These are phyloP conservation scores for Phytopythium ostracodes DNA, from an alignment of 352 stramenopile genomes.

Conservation along the genomic window DNA sequence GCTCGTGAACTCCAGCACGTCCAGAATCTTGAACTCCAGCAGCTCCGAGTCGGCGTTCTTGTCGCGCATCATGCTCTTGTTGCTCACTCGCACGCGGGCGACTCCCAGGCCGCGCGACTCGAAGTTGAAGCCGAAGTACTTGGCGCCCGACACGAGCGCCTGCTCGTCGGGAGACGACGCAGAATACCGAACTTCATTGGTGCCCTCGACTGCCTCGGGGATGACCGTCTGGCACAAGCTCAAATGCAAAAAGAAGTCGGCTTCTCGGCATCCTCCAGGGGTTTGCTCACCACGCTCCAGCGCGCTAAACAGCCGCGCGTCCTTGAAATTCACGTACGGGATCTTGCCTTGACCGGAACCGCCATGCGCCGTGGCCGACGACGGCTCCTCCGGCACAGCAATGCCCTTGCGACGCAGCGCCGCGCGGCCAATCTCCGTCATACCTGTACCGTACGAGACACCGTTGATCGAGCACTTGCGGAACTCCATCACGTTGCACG, in stretches of 20 bases:
- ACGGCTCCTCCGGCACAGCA: slow-evolving; percentile 35
- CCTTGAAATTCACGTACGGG: slow-evolving; percentile 82
- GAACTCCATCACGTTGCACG: slow-evolving; percentile 94
- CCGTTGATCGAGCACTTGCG: slow-evolving; percentile 92
- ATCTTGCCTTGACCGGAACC: slow-evolving; percentile 25
- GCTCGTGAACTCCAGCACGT: slow-evolving; percentile 96
- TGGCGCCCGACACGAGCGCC: slow-evolving; percentile 84
- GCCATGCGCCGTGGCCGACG: slow-evolving; percentile 13
- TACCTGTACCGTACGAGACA: slow-evolving; percentile 84
- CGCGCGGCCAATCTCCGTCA: slow-evolving; percentile 76
- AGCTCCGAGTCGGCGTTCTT: slow-evolving; percentile 33
- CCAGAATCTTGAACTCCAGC: slow-evolving; percentile 83
- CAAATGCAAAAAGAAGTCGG: slow-evolving; percentile 84
- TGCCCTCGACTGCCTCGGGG: slow-evolving; percentile 48
- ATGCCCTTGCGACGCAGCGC: slow-evolving; percentile 64
- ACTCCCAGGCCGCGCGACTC: slow-evolving; percentile 58
- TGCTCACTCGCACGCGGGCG: slow-evolving; percentile 51
- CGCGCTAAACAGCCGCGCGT: slow-evolving; percentile 41
- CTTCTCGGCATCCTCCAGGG: slow-evolving; percentile 25
- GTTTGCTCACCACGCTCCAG: slow-evolving; percentile 32
- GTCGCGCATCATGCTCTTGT: slow-evolving; percentile 38
- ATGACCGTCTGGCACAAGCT: slow-evolving; percentile 83
- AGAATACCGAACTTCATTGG: slow-evolving; percentile 53
- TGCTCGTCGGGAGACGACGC: slow-evolving; percentile 87
- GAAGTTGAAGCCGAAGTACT: slow-evolving; percentile 77